Conservation (phyloP, 768 basidiomycete species). For the Roridomyces roridus region DNA sequence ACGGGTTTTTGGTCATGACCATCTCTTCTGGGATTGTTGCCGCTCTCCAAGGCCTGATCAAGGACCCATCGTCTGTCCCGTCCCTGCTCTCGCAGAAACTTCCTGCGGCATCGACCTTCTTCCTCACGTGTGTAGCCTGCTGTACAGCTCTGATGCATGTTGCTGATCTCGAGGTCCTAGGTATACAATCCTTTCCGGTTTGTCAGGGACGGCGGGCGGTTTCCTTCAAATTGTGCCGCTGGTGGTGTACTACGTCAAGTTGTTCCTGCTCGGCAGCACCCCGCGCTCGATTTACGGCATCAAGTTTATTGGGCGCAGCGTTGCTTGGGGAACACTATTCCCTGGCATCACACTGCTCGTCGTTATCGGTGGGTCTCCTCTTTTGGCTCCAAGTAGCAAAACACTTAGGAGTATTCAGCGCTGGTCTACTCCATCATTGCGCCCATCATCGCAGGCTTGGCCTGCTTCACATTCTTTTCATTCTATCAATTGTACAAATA, state of each 20-base stretch:
- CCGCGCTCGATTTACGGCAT: conserved; percentile 85
- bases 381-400: background rate
- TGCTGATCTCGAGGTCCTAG: conserved; percentile 37
- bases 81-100: conserved; percentile 76
- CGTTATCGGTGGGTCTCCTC: conserved; percentile 70
- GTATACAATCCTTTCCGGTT: conserved; percentile 81
- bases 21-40: conserved; percentile 83
- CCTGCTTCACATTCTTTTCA: conserved; percentile 79
- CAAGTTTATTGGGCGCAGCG: conserved; percentile 73
- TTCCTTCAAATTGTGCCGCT: conserved; percentile 82
- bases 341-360: conserved; percentile 75
- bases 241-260: conserved; percentile 88
- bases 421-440: conserved; percentile 88
- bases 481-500: conserved; percentile 90
- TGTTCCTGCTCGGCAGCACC: conserved; percentile 87
- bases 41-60: conserved; percentile 64
- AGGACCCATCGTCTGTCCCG: conserved; percentile 75
- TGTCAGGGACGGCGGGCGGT: conserved; percentile 79
- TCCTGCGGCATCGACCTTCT: conserved; percentile 87
- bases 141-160: background rate
- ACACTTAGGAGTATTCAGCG: conserved; percentile 40
- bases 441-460: conserved; percentile 92
- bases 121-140: conserved; percentile 70
- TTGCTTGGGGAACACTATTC: conserved; percentile 82
- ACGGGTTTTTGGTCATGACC: conserved; percentile 93